Conservation (phyloP, 2,329 filamentous ascomycete species). For the Coniosporium tulheliwenetii region DNA sequence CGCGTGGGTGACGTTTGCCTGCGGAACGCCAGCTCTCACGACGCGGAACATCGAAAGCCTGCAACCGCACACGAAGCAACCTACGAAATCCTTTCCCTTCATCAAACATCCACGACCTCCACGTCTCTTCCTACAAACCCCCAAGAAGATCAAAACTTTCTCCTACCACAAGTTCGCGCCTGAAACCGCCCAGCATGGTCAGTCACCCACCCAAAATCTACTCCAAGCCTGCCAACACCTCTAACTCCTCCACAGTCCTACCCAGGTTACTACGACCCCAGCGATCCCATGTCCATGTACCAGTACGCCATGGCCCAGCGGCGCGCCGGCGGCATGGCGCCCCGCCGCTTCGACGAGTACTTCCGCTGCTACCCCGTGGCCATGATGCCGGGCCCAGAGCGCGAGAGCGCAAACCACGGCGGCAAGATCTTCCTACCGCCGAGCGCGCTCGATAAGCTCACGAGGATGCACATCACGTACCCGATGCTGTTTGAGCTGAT, state of each 20-base stretch:
- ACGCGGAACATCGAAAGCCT: too few relatives aligned
- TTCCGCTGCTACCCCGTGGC: conserved; percentile 92
- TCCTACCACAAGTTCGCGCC: too few relatives aligned
- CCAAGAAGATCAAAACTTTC: too few relatives aligned
- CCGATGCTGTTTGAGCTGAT: conserved; percentile 93
- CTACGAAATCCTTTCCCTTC: background rate
- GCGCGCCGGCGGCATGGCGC: conserved; percentile 27
- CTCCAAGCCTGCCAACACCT: background rate
- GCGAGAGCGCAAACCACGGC: conserved; percentile 83
- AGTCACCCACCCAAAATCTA: too few relatives aligned
- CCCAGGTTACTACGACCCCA: conserved; percentile 33
- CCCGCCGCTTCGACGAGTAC: conserved; percentile 90
- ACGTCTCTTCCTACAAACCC: too few relatives aligned
- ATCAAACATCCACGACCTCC: background rate
- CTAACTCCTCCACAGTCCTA: conserved; percentile 19
- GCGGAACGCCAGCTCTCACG: too few relatives aligned
- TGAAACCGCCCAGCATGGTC: too few relatives aligned
- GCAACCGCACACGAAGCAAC: too few relatives aligned
- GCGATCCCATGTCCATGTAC: conserved; percentile 38
- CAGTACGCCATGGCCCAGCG: conserved; percentile 36
- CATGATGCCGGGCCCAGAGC: conserved; percentile 83
- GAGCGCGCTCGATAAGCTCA: conserved; percentile 91
- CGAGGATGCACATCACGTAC: conserved; percentile 89
- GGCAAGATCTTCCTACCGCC: conserved; percentile 97
- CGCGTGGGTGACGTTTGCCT: too few relatives aligned